A percentile compares a stretch with the other conserved stretches of the same genome.
Evolutionary conservation across 169 alveolate genomes (phyloP).

Genomic region (Plasmodium inui): DNA sequence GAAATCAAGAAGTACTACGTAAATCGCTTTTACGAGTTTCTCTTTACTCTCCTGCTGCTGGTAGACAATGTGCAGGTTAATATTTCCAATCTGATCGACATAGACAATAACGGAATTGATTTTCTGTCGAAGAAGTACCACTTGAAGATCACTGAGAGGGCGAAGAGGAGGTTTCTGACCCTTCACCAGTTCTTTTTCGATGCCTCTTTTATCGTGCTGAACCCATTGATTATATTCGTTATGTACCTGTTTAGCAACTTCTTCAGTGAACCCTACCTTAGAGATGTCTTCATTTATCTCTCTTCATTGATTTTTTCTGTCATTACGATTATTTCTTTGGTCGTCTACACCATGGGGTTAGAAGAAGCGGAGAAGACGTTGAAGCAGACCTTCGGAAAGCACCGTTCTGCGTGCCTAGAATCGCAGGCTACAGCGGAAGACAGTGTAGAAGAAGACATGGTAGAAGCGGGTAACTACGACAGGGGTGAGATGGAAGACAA

Average conservation of each 20-base stretch:
- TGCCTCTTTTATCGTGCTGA: slow-evolving; percentile 26
- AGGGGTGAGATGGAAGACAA: neutral
- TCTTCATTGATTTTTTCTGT: slow-evolving; percentile 23
- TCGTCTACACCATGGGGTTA: slow-evolving; percentile 6
- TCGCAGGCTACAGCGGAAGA: neutral
- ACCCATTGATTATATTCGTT: slow-evolving; percentile 41
- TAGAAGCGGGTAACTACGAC: neutral
- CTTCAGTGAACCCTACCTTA: slow-evolving; percentile 11
- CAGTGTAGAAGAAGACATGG: slow-evolving; percentile 1
- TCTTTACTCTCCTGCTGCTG: slow-evolving; percentile 5
- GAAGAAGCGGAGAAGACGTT: neutral
- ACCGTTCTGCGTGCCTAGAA: neutral
- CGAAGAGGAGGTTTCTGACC: slow-evolving; percentile 25
- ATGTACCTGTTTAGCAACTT: slow-evolving; percentile 30
- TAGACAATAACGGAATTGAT: slow-evolving; percentile 70
- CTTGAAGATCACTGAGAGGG: slow-evolving; percentile 26
- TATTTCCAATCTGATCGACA: slow-evolving; percentile 37
- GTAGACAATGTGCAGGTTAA: slow-evolving; percentile 34
- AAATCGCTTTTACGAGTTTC: slow-evolving; percentile 9
- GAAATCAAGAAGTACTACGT: slow-evolving; percentile 53
- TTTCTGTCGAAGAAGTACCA: slow-evolving; percentile 39
- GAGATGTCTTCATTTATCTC: slow-evolving; percentile 36
- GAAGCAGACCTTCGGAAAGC: neutral
- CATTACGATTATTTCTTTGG: slow-evolving; percentile 14
- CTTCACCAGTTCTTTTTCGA: slow-evolving; percentile 63